Evolutionary conservation across 306 rosid species (phyloP), one percentile per base, ranked within the genome.

Genomic region (Oxytropis ochrocephala): DNA sequence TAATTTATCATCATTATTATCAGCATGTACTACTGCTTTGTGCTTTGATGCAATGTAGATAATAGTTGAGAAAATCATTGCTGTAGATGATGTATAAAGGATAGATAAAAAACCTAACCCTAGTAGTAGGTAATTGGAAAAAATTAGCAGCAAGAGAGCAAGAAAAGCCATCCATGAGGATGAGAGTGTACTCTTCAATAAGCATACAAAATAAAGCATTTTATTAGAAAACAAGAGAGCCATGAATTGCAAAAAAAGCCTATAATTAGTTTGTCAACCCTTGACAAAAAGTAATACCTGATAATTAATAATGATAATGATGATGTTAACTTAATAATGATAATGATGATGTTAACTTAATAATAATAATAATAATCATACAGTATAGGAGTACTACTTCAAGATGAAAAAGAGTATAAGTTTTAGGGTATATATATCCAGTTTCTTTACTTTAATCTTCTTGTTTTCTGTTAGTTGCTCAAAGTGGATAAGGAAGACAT

Each of bases 141-240:
- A 81, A 77, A 81, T 24, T 24, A 24, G 12, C 51, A 86, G 59
- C 12, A 87, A 56, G 67, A 81, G 71, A 18, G 84, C 72, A 56
- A 82, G 75, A 68, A 72, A 41, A 54, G 57, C 72, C 58, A 83
- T 81, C 94, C 91, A 86, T 67, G 86, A 79, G 5, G 33, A 59
- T 21, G 64, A 57, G 13, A 4, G 75, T 8, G 48, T 43, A 11
- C 8, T 59, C 79, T 80, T 88, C 75, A 86, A 79, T 63, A 79
- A 71, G 69, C 86, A 79, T 47, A 80, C 53, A 82, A 72, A 78
- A 55, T 78, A 55, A 75, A 78, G 82, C 88, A 88, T 91, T 84
- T 88, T 78, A 79, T 81, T 33, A 41, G 52, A 53, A 55, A 24
- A 24, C 3, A 24, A 24, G 29, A 24, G 0, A 24, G 29, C 29